Conservation (phyloP, 2,329 filamentous ascomycete genomes). For the Neurospora sp. region DNA sequence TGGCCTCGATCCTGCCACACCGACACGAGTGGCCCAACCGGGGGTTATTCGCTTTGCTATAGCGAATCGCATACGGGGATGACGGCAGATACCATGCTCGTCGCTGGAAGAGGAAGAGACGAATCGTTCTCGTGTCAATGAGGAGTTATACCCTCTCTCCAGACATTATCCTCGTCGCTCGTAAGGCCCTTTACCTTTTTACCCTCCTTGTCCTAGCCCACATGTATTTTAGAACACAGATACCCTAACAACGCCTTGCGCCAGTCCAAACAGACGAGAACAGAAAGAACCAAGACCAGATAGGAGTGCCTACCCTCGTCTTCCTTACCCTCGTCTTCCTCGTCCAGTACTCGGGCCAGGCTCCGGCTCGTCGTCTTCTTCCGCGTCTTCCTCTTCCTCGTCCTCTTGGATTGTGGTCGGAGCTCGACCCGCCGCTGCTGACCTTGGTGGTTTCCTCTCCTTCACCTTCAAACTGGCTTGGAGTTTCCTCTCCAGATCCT, state of each 20-base stretch:
- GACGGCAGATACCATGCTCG: neutral
- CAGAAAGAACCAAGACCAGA: neutral
- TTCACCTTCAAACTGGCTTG: constrained; percentile 50
- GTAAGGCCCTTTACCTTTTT: neutral
- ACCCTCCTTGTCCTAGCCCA: neutral
- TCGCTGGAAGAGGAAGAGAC: neutral
- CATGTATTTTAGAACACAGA: constrained; percentile 3
- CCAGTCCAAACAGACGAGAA: neutral
- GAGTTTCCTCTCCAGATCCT: constrained; percentile 51
- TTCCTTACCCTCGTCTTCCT: constrained; percentile 3
- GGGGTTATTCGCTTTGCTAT: neutral
- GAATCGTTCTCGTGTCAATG: neutral
- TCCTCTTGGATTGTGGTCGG: constrained; percentile 4
- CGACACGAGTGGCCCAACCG: neutral
- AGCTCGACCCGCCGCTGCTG: neutral
- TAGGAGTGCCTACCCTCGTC: neutral
- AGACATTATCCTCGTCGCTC: neutral
- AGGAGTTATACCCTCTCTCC: neutral
- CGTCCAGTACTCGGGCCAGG: constrained; percentile 8
- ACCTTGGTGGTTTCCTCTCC: constrained; percentile 12
- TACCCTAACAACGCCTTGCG: constrained; percentile 5
- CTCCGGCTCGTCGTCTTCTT: constrained; percentile 11
- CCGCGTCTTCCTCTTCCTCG: constrained; percentile 15
- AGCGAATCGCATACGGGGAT: neutral
- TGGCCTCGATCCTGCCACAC: neutral